phyloP scores from a whole-genome alignment of 169 alveolate species.

The Plasmodium falciparum region DNA sequence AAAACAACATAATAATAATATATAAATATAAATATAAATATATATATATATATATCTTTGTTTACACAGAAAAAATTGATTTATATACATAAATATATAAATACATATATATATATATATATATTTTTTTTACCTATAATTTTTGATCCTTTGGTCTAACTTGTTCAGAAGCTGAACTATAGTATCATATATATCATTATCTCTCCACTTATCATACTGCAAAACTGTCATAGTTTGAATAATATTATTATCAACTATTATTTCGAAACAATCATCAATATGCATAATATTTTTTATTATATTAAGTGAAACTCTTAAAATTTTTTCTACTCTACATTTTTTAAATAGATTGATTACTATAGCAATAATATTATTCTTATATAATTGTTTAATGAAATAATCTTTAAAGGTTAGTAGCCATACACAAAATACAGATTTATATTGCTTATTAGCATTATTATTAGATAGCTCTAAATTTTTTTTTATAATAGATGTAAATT shows the following conservation, averaged over 20 bases:
- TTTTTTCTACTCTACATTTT: conserved; percentile 83
- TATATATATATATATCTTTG: not conserved
- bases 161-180: conserved; percentile 84
- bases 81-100: not conserved
- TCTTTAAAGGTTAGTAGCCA: conserved; percentile 83
- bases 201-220: conserved; percentile 90
- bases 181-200: conserved; percentile 87
- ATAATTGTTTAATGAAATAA: conserved; percentile 77
- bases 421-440: conserved; percentile 83
- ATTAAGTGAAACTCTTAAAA: conserved; percentile 79
- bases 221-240: conserved; percentile 86
- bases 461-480: conserved; percentile 66
- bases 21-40: no score
- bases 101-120: not conserved
- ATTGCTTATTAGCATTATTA: conserved; percentile 82
- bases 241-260: conserved; percentile 86
- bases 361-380: conserved; percentile 77
- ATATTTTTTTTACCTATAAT: conserved; percentile 73
- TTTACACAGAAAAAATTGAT: not conserved
- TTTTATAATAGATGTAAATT: conserved; percentile 66
- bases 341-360: conserved; percentile 79
- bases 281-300: conserved; percentile 80
- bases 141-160: conserved; percentile 84
- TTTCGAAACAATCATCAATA: conserved; percentile 81
- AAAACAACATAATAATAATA: no score